phyloP scores from a whole-genome alignment of 257 asterid species.

The Schizonepeta tenuifolia region DNA sequence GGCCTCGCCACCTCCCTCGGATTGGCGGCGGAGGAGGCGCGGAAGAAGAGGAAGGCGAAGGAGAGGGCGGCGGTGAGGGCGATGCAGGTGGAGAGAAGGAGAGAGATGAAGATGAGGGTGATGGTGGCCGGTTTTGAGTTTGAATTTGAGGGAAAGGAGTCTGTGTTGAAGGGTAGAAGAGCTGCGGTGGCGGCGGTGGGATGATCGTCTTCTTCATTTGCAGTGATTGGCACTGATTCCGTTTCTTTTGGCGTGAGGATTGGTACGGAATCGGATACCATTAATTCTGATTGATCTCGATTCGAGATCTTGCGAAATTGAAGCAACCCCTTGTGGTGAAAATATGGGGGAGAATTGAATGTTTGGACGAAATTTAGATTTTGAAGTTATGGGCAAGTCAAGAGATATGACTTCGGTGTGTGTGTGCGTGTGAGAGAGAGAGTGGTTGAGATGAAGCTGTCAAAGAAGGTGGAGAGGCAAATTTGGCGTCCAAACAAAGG shows the following conservation, averaged over 20 bases:
- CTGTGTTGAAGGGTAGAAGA: conserved; percentile 45
- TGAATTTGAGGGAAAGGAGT: conserved; percentile 38
- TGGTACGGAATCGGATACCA: conserved; percentile 50
- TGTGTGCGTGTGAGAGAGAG: too few relatives aligned
- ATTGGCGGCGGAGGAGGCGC: conserved; percentile 19
- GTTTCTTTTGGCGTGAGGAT: conserved; percentile 32
- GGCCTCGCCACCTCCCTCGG: conserved; percentile 45
- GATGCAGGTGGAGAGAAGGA: conserved; percentile 51
- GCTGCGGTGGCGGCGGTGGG: conserved; percentile 43
- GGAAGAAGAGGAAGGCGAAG: conserved; percentile 53
- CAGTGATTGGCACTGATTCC: conserved; percentile 28
- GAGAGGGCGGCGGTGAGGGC: conserved; percentile 60
- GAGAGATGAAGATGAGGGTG: conserved; percentile 41
- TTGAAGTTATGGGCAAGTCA: background rate
- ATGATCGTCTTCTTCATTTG: conserved; percentile 42
- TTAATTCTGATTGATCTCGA: background rate
- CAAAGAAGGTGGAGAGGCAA: background rate
- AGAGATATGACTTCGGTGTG: background rate
- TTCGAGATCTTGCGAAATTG: background rate
- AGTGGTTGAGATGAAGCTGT: conserved; percentile 32
- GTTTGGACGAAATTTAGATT: background rate
- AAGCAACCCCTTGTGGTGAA: too few relatives aligned
- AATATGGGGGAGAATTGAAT: too few relatives aligned
- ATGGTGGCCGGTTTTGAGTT: conserved; percentile 29
- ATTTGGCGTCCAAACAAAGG: conserved; percentile 34